These are phyloP conservation scores for Trichoderma endophyticum DNA, from an alignment of 2,329 filamentous ascomycete species.

Conservation along the genomic window DNA sequence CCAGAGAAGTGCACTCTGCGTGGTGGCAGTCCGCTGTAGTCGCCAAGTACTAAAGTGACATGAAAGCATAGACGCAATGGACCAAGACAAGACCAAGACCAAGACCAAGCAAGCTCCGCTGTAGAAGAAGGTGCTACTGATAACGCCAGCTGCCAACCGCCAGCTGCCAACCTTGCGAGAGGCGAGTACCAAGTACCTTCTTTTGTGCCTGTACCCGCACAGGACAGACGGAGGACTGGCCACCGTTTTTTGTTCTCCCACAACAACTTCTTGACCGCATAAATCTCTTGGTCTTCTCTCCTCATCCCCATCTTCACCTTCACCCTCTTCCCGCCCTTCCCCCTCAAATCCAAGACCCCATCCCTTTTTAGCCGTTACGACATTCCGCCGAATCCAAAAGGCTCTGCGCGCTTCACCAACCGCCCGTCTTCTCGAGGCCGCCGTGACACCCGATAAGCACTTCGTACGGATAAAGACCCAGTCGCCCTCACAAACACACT, in stretches of 20 bases:
- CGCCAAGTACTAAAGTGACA: neutral
- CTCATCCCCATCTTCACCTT: neutral
- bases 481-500: constrained; percentile 7
- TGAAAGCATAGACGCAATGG: neutral
- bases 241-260: constrained; percentile 4
- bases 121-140: constrained; percentile 7
- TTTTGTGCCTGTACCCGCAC: constrained; percentile 7
- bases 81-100: no score
- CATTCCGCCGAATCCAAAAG: neutral
- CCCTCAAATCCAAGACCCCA: neutral
- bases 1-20: neutral
- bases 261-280: constrained; percentile 2
- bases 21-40: neutral
- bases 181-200: neutral
- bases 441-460: constrained; percentile 10
- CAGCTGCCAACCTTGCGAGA: neutral
- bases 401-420: constrained; percentile 1
- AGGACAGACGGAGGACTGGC: constrained; percentile 10
- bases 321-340: neutral
- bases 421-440: constrained; percentile 8
- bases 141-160: constrained; percentile 9
- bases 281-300: neutral
- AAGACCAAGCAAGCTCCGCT: neutral
- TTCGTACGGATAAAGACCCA: constrained; percentile 14
- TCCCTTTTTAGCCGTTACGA: neutral